Evolutionary conservation across 2,329 filamentous ascomycete species (phyloP).

Genomic region (Exophiala aquamarina): DNA sequence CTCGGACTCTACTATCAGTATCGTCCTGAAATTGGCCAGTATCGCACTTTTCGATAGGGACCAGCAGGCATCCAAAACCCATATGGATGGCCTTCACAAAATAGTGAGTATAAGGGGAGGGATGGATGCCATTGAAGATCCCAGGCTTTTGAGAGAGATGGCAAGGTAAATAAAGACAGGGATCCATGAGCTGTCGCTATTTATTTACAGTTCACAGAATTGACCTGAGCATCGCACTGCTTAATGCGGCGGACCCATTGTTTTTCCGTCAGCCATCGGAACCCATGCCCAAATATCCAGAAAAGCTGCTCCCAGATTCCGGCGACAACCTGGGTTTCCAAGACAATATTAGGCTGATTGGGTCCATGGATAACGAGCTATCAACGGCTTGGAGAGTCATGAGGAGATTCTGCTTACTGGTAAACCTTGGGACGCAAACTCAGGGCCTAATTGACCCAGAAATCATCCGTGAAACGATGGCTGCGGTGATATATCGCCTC

Average conservation of each 20-base stretch:
- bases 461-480: constrained; percentile 35
- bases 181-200: neutral
- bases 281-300: constrained; percentile 28
- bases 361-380: constrained; percentile 25
- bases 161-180: constrained; percentile 28
- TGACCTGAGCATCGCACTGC: constrained; percentile 32
- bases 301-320: constrained; percentile 8
- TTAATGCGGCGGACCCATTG: constrained; percentile 24
- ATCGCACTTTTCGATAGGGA: constrained; percentile 34
- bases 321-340: neutral
- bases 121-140: constrained; percentile 31
- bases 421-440: constrained; percentile 30
- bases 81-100: constrained; percentile 39
- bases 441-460: constrained; percentile 25
- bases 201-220: constrained; percentile 20
- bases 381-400: constrained; percentile 29
- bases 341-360: constrained; percentile 14
- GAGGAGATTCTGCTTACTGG: constrained; percentile 29
- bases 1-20: constrained; percentile 34
- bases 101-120: constrained; percentile 42
- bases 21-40: constrained; percentile 34
- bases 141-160: constrained; percentile 40
- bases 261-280: constrained; percentile 30
- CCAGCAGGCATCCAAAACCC: constrained; percentile 30
- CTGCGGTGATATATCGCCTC: constrained; percentile 43